Evolutionary conservation across 345 rosid species (phyloP).

Genomic region (Ailanthus altissimus): DNA sequence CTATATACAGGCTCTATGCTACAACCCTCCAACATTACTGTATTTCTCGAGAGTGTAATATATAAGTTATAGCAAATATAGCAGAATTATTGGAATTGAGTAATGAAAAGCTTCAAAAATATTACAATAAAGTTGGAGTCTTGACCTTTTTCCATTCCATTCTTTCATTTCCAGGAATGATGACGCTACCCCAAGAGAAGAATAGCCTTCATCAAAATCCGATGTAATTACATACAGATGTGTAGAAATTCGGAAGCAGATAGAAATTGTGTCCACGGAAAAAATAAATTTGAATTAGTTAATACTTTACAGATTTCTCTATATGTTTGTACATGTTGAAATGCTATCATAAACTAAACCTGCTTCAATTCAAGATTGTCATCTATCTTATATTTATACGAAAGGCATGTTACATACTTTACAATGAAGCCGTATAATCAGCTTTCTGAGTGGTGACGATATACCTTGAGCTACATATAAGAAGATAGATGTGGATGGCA

Average conservation of each 20-base stretch:
- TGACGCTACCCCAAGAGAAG: background rate
- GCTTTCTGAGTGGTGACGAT: constrained; percentile 10
- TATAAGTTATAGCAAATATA: too few relatives aligned
- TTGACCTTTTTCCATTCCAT: too few relatives aligned
- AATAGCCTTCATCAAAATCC: background rate
- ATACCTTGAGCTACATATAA: constrained; percentile 17
- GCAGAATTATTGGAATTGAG: too few relatives aligned
- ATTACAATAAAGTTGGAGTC: too few relatives aligned
- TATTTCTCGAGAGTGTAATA: too few relatives aligned
- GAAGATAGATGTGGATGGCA: background rate
- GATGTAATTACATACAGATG: background rate
- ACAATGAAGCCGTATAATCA: background rate
- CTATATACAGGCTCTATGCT: too few relatives aligned
- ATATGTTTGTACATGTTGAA: constrained; percentile 14
- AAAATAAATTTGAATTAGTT: background rate
- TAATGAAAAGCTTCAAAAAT: too few relatives aligned
- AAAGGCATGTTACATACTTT: constrained; percentile 2
- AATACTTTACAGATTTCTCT: constrained; percentile 3
- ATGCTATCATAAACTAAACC: background rate
- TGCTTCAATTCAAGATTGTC: background rate
- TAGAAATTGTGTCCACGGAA: background rate
- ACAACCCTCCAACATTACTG: too few relatives aligned
- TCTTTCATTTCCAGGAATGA: too few relatives aligned
- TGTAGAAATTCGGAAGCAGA: background rate
- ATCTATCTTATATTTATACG: background rate